Evolutionary conservation across 106 monocot species (phyloP).

Genomic region (Gastrodia elata): DNA sequence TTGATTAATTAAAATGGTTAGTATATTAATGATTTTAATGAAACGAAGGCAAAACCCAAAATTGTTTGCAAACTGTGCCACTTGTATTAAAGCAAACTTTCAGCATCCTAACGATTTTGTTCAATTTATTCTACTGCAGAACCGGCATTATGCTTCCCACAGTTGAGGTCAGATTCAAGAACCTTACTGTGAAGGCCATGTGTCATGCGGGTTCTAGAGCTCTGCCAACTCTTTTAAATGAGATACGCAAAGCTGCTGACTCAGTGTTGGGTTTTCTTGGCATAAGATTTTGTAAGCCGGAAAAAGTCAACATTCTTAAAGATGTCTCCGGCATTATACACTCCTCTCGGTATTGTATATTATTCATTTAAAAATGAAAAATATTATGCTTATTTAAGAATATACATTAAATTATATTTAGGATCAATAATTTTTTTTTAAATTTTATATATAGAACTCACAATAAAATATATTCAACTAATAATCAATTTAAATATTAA

Average conservation of each 20-base stretch:
- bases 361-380: background rate
- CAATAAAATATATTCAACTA: too few species aligned
- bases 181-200: constrained; percentile 37
- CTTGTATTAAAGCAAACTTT: background rate
- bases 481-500: too few species aligned
- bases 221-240: constrained; percentile 48
- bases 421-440: too few species aligned
- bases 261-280: constrained; percentile 25
- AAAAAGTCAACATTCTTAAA: constrained; percentile 49
- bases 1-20: background rate
- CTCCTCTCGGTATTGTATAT: constrained; percentile 28
- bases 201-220: constrained; percentile 55
- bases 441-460: too few species aligned
- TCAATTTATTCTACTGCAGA: constrained; percentile 10
- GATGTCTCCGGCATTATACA: constrained; percentile 50
- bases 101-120: background rate
- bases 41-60: background rate
- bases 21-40: background rate
- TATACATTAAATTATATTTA: too few species aligned
- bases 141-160: constrained; percentile 47
- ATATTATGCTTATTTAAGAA: too few species aligned
- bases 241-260: constrained; percentile 27
- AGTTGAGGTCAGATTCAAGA: constrained; percentile 52
- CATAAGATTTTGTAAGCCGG: constrained; percentile 21
- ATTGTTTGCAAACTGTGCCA: too few species aligned